Conservation (phyloP, 257 asterid genomes). For the Fraxinus americana region DNA sequence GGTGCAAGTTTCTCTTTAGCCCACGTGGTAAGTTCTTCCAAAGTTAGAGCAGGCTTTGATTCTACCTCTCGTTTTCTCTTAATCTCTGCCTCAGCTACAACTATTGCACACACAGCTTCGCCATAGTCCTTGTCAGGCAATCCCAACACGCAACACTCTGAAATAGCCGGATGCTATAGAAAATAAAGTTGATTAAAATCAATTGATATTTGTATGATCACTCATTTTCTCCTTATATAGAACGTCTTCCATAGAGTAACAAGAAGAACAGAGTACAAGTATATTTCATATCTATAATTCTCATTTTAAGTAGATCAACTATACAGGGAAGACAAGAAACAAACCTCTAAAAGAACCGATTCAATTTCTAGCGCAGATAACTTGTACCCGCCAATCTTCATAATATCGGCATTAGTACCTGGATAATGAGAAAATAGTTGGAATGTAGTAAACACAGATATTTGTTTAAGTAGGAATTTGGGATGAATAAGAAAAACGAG, state of each 20-base stretch:
- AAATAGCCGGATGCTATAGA: conserved; percentile 73
- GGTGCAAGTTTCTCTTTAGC: conserved; percentile 97
- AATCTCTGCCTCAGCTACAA: conserved; percentile 64
- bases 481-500: too few relatives aligned
- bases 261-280: neutral
- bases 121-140: conserved; percentile 91
- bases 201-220: neutral
- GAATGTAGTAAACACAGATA: neutral
- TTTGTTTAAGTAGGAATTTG: neutral
- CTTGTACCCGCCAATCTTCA: conserved; percentile 96
- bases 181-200: conserved; percentile 19
- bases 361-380: conserved; percentile 96
- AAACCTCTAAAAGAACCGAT: conserved; percentile 91
- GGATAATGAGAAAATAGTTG: conserved; percentile 26
- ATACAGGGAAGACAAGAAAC: conserved; percentile 25
- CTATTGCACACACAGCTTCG: conserved; percentile 79
- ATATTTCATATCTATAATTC: neutral
- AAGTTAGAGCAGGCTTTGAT: conserved; percentile 67
- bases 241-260: neutral
- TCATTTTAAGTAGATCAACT: neutral
- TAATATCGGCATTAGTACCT: conserved; percentile 98
- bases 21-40: conserved; percentile 79
- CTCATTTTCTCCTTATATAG: neutral
- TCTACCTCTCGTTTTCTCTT: conserved; percentile 61
- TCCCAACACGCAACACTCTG: conserved; percentile 95